Evolutionary conservation across 169 alveolate genomes (phyloP), one percentile per base, ranked within the genome.

Genomic region (Plasmodium yoelii): DNA sequence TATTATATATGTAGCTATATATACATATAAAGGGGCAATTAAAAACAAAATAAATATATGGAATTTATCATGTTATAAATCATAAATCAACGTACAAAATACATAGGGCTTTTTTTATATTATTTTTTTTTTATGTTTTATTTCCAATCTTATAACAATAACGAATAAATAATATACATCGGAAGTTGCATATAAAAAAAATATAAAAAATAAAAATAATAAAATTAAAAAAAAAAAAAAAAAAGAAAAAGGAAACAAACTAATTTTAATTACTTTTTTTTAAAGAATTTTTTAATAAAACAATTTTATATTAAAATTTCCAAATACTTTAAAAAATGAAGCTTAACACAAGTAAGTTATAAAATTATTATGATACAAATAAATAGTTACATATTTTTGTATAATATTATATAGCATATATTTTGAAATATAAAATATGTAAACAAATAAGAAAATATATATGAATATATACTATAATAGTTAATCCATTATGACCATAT

Each of bases 271-370:
- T 51, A 13, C 59, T 3, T 51, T 51, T 13, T 15, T 15, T 15
- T 51, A 51, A 12, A 18, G 6, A 51, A 13, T 51, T 51, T 73
- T 73, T 56, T 24, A 49, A 59, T 44, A 73, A 42, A 73, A 57
- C 34, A 13, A 44, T 28, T 47, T 28, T 71, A 24, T 46, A 7
- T 13, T 46, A 22, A 61, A 51, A 1, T 51, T 77, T 77, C 44
- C 88, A 39, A 19, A 12, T 63, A 49, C 24, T 13, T 49, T 63
- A 15, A 67, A 77, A 77, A 77, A 77, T 77, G 88, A 77, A 77
- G 77, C 51, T 77, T 18, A 77, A 77, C 80, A 77, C 63, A 59
- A 42, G 88, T 77, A 77, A 77, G 88, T 77, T 77, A 22, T 26
- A 12, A 34, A 49, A 63, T 56, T 18, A n/a, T n/a, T 8, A 12